Conservation (phyloP, 768 basidiomycete species). For the Serendipita sp. region DNA sequence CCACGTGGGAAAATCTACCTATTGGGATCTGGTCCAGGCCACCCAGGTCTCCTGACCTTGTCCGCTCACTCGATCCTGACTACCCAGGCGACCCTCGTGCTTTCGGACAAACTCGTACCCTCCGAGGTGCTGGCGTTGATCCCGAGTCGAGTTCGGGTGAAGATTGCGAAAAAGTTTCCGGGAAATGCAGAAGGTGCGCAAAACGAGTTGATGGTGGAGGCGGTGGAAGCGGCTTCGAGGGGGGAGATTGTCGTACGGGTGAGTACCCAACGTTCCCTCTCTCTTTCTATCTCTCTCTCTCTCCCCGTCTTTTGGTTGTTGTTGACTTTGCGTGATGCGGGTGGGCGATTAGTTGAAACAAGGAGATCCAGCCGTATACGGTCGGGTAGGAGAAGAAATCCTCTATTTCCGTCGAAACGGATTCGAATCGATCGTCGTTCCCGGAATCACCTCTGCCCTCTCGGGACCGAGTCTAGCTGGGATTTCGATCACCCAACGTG, state of each 20-base stretch:
- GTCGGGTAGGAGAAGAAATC: conserved; percentile 86
- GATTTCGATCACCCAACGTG: conserved; percentile 90
- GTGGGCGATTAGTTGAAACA: conserved; percentile 58
- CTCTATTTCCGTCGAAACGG: conserved; percentile 79
- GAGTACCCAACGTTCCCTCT: conserved; percentile 16
- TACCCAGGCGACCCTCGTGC: conserved; percentile 64
- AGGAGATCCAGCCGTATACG: conserved; percentile 92
- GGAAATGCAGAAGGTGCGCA: conserved; percentile 95
- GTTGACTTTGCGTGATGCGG: too few species aligned
- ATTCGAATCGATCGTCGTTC: conserved; percentile 69
- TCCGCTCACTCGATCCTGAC: conserved; percentile 73
- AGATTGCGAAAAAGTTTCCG: conserved; percentile 89
- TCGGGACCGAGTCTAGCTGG: conserved; percentile 80
- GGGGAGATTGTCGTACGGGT: conserved; percentile 82
- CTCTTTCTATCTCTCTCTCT: not conserved
- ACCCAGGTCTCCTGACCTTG: conserved; percentile 78
- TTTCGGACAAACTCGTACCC: conserved; percentile 95
- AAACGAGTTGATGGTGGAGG: conserved; percentile 84
- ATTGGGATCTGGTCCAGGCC: conserved; percentile 89
- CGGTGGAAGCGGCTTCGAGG: conserved; percentile 59
- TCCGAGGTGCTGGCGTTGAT: conserved; percentile 72
- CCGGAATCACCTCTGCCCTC: conserved; percentile 78
- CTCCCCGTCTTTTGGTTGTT: not conserved
- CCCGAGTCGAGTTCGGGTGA: conserved; percentile 27
- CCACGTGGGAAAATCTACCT: conserved; percentile 62